Base-by-base conservation (phyloP, 257 asterid species). In the Ligustrum vulgare region DNA sequence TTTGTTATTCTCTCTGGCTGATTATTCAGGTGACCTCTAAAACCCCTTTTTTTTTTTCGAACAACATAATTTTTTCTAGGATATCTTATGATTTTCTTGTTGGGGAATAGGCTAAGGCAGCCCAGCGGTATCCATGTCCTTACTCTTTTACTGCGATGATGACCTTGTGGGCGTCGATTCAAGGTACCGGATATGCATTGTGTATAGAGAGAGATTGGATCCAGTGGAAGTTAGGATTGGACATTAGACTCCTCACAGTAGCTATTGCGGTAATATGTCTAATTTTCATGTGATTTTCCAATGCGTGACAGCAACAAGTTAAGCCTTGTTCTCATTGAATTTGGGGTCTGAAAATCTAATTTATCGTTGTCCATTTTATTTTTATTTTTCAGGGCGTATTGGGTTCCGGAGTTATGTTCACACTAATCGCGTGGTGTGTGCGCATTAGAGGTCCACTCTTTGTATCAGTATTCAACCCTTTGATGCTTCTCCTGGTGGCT, bases 401-500 rank as follows among this genome's bases (percentile, higher is more conserved):
- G 58, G 96, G 89, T 6, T 79, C 89, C 0, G 96, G 89, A 5
- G 25, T 83, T 35, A 78, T 85, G 86, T 83, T 82, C 1, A 77
- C 82, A 1, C 71, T 83, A 34, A 67, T 87, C 15, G 87, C 87
- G 3, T 90, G 91, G 91, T 86, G 87, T 35, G 81, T 88, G 2
- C 81, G 84, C 4, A 75, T 81, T 83, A 83, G 88, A 47, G 96
- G 93, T 37, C 93, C 93, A 8, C 72, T 88, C 32, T 89, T 88
- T 15, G 91, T 83, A 16, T 84, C 96, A 0, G 56, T 81, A 4
- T 89, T 89, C 81, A 86, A 84, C 70, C 93, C 96, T 2, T 32
- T 89, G 34, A 6, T 83, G 78, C 87, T 88, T n/a, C 80, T 90
- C n/a, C n/a, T 90, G 7, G 96, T 88, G 76, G 87, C 96, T 18